Evolutionary conservation across 2,329 filamentous ascomycete species (phyloP), one percentile per base, ranked within the genome.

Genomic region (Davidsoniella australis): DNA sequence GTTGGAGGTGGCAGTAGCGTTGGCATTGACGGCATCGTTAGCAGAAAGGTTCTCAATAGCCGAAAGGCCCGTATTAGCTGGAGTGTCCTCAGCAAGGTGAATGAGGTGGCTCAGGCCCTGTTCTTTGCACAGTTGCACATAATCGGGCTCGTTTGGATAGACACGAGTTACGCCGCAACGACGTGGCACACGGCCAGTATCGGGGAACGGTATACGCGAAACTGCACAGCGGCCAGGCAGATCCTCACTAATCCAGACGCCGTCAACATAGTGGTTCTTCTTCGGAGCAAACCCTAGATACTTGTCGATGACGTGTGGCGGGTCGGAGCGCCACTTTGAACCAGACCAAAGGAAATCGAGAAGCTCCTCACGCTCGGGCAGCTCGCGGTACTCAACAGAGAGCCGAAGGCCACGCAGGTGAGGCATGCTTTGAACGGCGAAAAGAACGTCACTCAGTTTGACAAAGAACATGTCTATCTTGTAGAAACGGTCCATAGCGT

Each of bases 391-490:
- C 45, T 71, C 68, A 45, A 81, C 69, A 7, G 68, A 66, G 46
- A 82, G 65, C 55, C 67, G 68, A 47, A 80, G 56, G 51, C 70
- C 66, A 47, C 68, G 70, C 17, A 82, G 67, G 57, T 82, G 77
- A 26, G 75, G 69, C 49, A 76, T 68, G 48, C 64, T 73, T 4
- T 76, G 69, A 9, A 80, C 63, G 40, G 73, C 69, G 54, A 66
- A 72, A 64, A 82, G 69, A 51, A 81, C 68, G 55, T 82, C 78
- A 53, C 66, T 54, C 62, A 80, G 75, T 68, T 78, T 80, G 54
- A 82, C 72, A 57, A 81, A 80, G 59, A 81, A 82, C 68, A 80
- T 69, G 55, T 80, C 72, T 58, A 73, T 71, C 16, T 68, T 67
- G 53, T 68, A 61, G 59, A 80, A 78, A 56, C 66, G 68, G 49